Percentiles rank a stretch among this genome's conserved stretches.
These are phyloP conservation scores for Jackrogersella minutella DNA, from an alignment of 495 filamentous ascomycete genomes.

Conservation along the genomic window DNA sequence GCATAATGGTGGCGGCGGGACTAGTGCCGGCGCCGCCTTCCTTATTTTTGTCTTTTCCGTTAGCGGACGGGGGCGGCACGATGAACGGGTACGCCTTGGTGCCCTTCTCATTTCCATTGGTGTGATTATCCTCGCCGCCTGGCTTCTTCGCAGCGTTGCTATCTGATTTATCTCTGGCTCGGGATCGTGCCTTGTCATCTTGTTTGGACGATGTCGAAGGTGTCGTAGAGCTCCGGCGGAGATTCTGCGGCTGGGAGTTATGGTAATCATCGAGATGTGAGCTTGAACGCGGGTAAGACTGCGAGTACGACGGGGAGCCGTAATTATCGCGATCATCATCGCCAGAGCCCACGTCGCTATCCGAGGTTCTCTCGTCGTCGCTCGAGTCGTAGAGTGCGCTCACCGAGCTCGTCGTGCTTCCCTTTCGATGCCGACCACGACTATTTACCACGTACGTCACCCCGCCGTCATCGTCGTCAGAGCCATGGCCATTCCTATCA, in stretches of 20 bases:
- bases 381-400: slow-evolving; percentile 44
- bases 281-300: slow-evolving; percentile 31
- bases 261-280: slow-evolving; percentile 19
- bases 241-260: slow-evolving; percentile 10
- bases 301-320: slow-evolving; percentile 27
- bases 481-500: slow-evolving; percentile 27
- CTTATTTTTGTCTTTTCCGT: slow-evolving; percentile 36
- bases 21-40: slow-evolving; percentile 34
- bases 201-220: slow-evolving; percentile 15
- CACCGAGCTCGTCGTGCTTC: slow-evolving; percentile 32
- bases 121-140: background rate
- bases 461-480: slow-evolving; percentile 36
- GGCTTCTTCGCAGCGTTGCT: slow-evolving; percentile 3
- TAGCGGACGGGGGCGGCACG: slow-evolving; percentile 49
- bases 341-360: slow-evolving; percentile 1
- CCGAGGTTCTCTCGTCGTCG: slow-evolving; percentile 17
- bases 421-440: slow-evolving; percentile 20
- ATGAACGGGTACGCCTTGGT: slow-evolving; percentile 50
- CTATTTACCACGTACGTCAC: slow-evolving; percentile 33
- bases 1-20: slow-evolving; percentile 50
- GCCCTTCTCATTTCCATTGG: slow-evolving; percentile 31
- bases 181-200: slow-evolving; percentile 6
- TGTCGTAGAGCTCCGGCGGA: slow-evolving; percentile 27
- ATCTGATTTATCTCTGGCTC: slow-evolving; percentile 4
- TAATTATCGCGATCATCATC: slow-evolving; percentile 10